Percentiles rank a stretch among this genome's conserved stretches.
These are phyloP conservation scores for Hypoxylon sp. DNA, from an alignment of 2,329 filamentous ascomycete species.

Conservation along the genomic window DNA sequence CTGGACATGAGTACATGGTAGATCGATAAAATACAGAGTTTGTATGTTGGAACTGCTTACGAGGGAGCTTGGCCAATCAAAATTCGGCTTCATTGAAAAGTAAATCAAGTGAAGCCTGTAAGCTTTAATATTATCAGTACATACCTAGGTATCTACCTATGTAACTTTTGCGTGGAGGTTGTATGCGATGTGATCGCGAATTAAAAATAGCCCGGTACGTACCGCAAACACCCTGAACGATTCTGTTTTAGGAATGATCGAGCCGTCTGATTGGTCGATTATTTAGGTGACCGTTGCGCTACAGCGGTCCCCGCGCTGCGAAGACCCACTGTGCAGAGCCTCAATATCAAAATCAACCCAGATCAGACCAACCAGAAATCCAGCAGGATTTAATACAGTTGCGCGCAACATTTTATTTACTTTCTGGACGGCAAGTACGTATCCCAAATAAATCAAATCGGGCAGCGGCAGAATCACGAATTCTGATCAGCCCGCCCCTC, in stretches of 20 bases:
- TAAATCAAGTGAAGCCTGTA: not conserved
- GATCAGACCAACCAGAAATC: constrained; percentile 3
- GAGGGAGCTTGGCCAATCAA: not conserved
- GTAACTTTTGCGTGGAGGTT: not conserved
- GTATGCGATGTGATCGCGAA: not conserved
- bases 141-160: not conserved
- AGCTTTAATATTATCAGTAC: too few relatives aligned
- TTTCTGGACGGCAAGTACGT: not conserved
- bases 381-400: not conserved
- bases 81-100: not conserved
- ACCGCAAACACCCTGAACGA: not conserved
- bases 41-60: too few relatives aligned
- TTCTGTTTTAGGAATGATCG: constrained; percentile 28
- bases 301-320: not conserved
- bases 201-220: constrained; percentile 9
- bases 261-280: constrained; percentile 21
- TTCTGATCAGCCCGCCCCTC: constrained; percentile 7
- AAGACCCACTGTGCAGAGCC: constrained; percentile 28
- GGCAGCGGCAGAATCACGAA: not conserved
- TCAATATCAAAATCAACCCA: constrained; percentile 15
- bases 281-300: not conserved
- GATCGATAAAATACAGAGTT: too few relatives aligned
- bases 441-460: not conserved
- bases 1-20: not conserved
- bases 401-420: not conserved